phyloP scores from a whole-genome alignment of 2,329 filamentous ascomycete genomes.

The Botryosphaeria agaves region DNA sequence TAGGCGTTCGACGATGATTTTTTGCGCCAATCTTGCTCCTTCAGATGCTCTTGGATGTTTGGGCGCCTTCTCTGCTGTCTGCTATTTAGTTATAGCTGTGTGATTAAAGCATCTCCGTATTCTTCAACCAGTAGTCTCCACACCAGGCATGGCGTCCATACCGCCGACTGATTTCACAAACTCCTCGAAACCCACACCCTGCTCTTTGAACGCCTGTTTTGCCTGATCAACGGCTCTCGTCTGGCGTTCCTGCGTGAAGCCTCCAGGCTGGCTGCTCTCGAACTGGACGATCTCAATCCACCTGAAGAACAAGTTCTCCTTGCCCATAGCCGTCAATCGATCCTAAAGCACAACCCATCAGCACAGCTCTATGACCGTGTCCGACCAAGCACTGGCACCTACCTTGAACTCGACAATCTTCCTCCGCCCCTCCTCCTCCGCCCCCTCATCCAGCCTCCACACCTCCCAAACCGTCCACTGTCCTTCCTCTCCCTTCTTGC shows the following conservation, averaged over 20 bases:
- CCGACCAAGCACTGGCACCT: too few species aligned
- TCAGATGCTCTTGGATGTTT: too few species aligned
- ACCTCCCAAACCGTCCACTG: constrained; percentile 15
- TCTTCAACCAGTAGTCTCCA: constrained; percentile 15
- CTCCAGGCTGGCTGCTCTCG: constrained; percentile 61
- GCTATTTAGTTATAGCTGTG: too few species aligned
- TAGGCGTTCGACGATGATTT: too few species aligned
- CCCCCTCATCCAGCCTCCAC: constrained; percentile 18
- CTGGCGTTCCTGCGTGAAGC: constrained; percentile 61
- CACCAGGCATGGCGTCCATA: constrained; percentile 36
- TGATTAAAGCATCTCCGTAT: too few species aligned
- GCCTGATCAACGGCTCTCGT: constrained; percentile 55
- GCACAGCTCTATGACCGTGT: constrained; percentile 19
- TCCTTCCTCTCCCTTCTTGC: neutral
- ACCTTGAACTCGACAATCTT: constrained; percentile 63
- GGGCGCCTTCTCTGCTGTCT: too few species aligned
- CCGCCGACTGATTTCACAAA: constrained; percentile 59
- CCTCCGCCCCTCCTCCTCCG: constrained; percentile 45
- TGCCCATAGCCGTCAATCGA: constrained; percentile 54
- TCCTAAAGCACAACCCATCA: constrained; percentile 71
- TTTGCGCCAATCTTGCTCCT: too few species aligned
- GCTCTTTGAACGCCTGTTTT: constrained; percentile 52
- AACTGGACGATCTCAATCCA: constrained; percentile 91
- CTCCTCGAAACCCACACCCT: constrained; percentile 67
- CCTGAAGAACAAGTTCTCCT: constrained; percentile 77